These are phyloP conservation scores for Artemisia tridentata DNA, from an alignment of 129 eudicot species.

Conservation along the genomic window DNA sequence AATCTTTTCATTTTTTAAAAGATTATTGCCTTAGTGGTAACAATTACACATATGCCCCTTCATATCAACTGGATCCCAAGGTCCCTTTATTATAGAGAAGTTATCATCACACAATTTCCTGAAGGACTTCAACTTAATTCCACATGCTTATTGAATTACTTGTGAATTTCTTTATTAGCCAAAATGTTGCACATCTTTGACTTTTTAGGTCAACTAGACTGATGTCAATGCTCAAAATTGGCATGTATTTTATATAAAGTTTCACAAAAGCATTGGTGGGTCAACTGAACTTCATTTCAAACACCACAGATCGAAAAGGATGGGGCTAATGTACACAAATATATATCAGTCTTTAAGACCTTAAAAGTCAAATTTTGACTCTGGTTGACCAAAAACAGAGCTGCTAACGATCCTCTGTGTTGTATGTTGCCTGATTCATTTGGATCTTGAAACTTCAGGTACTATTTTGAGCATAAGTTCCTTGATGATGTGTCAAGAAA, in stretches of 20 bases:
- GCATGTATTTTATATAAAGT: background rate
- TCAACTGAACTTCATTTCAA: background rate
- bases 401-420: background rate
- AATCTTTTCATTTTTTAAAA: background rate
- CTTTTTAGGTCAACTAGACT: constrained; percentile 4
- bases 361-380: background rate
- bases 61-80: too few species aligned
- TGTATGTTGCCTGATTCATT: background rate
- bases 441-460: constrained; percentile 38
- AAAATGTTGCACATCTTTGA: background rate
- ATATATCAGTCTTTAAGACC: constrained; percentile 5
- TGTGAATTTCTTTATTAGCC: background rate
- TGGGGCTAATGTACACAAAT: background rate
- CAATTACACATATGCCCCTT: too few species aligned
- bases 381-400: background rate
- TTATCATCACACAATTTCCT: too few species aligned
- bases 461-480: constrained; percentile 63
- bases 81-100: too few species aligned
- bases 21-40: background rate
- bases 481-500: constrained; percentile 59
- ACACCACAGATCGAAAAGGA: background rate
- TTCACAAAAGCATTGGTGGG: background rate
- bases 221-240: background rate
- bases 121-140: too few species aligned
- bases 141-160: background rate